Evolutionary conservation across 2,329 filamentous ascomycete species (phyloP).

Genomic region (Botrytis fabae): DNA sequence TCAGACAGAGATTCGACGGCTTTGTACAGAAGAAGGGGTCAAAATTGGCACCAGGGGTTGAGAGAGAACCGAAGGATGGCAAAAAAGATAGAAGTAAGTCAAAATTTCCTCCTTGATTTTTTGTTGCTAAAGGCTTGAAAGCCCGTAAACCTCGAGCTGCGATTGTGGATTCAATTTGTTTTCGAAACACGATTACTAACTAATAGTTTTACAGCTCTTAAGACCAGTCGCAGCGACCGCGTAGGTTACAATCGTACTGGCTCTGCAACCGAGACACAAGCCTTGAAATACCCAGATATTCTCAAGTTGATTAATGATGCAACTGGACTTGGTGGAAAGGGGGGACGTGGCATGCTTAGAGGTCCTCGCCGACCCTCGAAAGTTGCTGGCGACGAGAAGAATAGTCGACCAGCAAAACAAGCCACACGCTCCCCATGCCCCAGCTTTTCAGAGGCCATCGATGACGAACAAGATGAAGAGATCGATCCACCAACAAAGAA

Average conservation of each 20-base stretch:
- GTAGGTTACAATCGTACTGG: slow-evolving; percentile 4
- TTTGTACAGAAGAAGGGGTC: slow-evolving; percentile 4
- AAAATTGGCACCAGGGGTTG: slow-evolving; percentile 12
- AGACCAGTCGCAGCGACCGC: not conserved
- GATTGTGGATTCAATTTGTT: not conserved
- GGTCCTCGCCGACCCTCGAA: not conserved
- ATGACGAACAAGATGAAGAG: not conserved
- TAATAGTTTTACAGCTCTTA: not conserved
- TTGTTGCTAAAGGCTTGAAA: not conserved
- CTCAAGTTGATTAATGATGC: slow-evolving; percentile 1
- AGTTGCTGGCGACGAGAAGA: not conserved
- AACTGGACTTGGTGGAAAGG: slow-evolving; percentile 2
- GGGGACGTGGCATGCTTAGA: slow-evolving; percentile 8
- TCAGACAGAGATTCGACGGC: not conserved
- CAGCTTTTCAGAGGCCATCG: not conserved
- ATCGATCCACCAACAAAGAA: not conserved
- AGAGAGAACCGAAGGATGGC: not conserved
- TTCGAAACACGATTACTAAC: not conserved
- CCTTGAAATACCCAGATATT: slow-evolving; percentile 8
- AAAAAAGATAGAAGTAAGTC: slow-evolving; percentile 5
- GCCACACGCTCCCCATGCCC: not conserved
- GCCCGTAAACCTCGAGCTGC: not conserved
- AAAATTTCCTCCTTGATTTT: not conserved
- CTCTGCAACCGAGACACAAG: slow-evolving; percentile 10
- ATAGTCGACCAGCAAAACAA: not conserved